phyloP scores from a whole-genome alignment of 257 asterid species.

The Fraxinus cuspidata region DNA sequence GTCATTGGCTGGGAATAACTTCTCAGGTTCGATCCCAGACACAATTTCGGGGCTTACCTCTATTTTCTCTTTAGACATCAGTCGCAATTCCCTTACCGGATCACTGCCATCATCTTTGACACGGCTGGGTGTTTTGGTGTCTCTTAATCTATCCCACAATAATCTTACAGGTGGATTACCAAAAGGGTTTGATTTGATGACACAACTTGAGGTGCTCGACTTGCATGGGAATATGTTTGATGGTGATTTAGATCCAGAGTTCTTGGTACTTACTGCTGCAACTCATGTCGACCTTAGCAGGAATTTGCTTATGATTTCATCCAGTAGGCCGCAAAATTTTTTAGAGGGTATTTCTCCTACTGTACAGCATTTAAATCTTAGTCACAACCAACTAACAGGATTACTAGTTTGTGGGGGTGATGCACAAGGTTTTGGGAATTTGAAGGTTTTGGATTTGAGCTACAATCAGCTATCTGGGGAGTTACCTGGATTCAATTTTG shows the following conservation, averaged over 20 bases:
- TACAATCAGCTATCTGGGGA: constrained; percentile 85
- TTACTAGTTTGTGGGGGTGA: constrained; percentile 63
- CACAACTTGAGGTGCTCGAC: constrained; percentile 68
- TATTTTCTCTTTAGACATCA: constrained; percentile 65
- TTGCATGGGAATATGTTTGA: constrained; percentile 86
- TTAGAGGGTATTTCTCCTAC: constrained; percentile 57
- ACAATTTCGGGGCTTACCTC: constrained; percentile 64
- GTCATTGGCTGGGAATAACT: constrained; percentile 81
- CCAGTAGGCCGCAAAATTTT: constrained; percentile 46
- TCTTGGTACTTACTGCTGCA: constrained; percentile 70
- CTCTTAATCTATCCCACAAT: constrained; percentile 74
- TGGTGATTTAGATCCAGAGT: constrained; percentile 61
- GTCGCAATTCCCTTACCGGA: constrained; percentile 72
- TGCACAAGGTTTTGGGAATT: constrained; percentile 63
- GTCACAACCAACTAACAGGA: constrained; percentile 71
- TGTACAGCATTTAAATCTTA: constrained; percentile 73
- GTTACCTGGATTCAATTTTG: constrained; percentile 79
- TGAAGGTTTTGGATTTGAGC: constrained; percentile 89
- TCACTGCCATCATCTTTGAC: constrained; percentile 60
- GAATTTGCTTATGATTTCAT: constrained; percentile 55
- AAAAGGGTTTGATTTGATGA: constrained; percentile 77
- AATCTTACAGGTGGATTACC: constrained; percentile 62
- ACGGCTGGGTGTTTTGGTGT: constrained; percentile 51
- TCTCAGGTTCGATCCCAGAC: constrained; percentile 74
- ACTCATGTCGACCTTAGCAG: constrained; percentile 79